Evolutionary conservation across 257 asterid species (phyloP).

Genomic region (Ocimum tenuiflorum): DNA sequence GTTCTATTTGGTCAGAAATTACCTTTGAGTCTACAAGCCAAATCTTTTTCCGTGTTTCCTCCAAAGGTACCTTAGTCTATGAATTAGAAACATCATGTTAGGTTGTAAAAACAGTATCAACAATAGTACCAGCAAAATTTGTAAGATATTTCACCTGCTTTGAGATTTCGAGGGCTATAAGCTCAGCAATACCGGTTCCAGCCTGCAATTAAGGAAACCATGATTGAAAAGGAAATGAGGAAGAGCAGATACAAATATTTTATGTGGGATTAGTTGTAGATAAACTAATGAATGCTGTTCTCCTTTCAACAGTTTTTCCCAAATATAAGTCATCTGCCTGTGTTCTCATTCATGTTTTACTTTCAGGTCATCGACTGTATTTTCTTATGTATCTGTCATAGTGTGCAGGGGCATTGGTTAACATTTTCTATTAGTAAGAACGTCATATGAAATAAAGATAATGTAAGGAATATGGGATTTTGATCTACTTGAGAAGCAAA

Average conservation of each 20-base stretch:
- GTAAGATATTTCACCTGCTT: constrained; percentile 45
- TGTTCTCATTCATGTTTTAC: background rate
- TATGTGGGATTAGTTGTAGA: background rate
- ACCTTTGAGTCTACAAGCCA: constrained; percentile 98
- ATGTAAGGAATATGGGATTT: background rate
- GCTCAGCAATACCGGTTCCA: constrained; percentile 97
- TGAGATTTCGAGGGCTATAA: constrained; percentile 86
- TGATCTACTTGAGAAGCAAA: background rate
- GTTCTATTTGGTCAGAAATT: background rate
- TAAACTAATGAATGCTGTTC: background rate
- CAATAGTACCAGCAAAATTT: background rate
- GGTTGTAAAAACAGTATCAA: background rate
- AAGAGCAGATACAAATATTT: background rate
- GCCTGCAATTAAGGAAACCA: constrained; percentile 52
- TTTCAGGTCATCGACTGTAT: background rate
- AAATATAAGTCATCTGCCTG: background rate
- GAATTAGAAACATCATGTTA: constrained; percentile 16
- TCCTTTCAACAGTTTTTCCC: background rate
- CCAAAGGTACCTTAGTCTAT: constrained; percentile 50
- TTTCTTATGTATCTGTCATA: background rate
- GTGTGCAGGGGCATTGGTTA: background rate
- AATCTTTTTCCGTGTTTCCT: constrained; percentile 70
- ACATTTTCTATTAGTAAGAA: background rate
- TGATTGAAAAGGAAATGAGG: background rate
- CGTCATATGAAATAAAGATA: background rate